Base-by-base conservation (phyloP, 192 early-diverging fungal genomes). In the Linnemannia zychae region DNA sequence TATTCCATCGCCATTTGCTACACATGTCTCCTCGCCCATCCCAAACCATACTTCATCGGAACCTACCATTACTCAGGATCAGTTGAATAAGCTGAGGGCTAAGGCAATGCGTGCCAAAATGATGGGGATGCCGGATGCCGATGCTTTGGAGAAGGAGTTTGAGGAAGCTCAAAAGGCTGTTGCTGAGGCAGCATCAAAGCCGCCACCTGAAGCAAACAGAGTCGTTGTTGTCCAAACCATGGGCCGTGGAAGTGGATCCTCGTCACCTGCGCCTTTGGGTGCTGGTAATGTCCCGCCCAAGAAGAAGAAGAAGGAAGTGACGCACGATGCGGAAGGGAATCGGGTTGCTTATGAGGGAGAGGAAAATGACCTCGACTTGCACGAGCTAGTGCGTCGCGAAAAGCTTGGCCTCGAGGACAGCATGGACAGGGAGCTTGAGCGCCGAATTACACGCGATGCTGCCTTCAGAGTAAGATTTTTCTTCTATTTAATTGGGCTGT, bases 81-180 rank as follows among this genome's bases (percentile, higher is more conserved):
- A 98, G 67, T 87, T 99, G 22, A 99, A 99, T 90, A 97, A 94
- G 72, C 87, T 99, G 52, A 92, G 94, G 40, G 92, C 97, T 3
- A 92, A 94, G 48, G 91, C 96, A 57, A 79, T 99, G 22, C 95
- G 96, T 65, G 97, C 97, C 7, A 92, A 89, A 49, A 78, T 99
- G 68, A 91, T 93, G 88, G 94, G 93, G 37, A 74, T 87, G 4
- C 89, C 91, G 1, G 90, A 97, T 50, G 84, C 89, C 4, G 88
- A 88, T 7, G 88, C 89, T 22, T 85, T 98, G 2, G 95, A 98
- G 74, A 87, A 88, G 52, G 90, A 97, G 75, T 96, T 95, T 24
- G 91, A 95, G 46, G 81, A 87, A 18, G 93, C 95, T n/a, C 87
- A 89, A 72, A 78, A 82, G 48, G 75, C 88, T 72, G 90, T 80